Percentiles rank a stretch among this genome's conserved stretches.
Evolutionary conservation across 1,284 basidiomycete genomes (phyloP).

Genomic region (Ceratobasidium sp.): DNA sequence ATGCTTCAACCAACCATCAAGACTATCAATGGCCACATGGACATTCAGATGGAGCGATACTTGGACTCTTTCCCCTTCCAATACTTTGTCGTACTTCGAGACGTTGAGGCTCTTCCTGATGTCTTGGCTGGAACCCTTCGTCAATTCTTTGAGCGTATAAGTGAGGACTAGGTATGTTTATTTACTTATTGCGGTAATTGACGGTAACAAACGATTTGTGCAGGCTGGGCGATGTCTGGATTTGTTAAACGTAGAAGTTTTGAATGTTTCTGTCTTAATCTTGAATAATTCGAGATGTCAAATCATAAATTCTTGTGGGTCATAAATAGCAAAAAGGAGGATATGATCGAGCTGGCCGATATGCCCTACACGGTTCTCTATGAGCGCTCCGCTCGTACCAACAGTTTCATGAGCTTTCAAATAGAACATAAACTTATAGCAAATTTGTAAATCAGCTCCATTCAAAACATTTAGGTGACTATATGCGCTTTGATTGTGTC

Average conservation of each 20-base stretch:
- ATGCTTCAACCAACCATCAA: constrained; percentile 95
- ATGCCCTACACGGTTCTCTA: no score
- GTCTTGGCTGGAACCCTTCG: constrained; percentile 92
- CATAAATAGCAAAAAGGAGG: no score
- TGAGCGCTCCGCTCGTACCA: no score
- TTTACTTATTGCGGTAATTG: not conserved
- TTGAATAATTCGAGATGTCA: no score
- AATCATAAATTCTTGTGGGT: no score
- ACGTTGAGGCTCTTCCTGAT: constrained; percentile 92
- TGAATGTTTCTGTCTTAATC: no score
- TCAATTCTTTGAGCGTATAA: constrained; percentile 89
- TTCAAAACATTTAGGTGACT: no score
- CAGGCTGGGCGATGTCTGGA: not conserved
- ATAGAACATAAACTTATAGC: no score
- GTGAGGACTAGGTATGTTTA: constrained; percentile 63
- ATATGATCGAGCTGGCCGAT: no score
- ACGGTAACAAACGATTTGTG: not conserved
- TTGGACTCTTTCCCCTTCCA: constrained; percentile 98
- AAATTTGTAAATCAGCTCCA: no score
- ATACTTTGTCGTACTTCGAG: constrained; percentile 93
- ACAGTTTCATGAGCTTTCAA: no score
- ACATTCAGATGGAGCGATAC: constrained; percentile 91
- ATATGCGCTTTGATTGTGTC: no score
- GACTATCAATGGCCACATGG: constrained; percentile 85
- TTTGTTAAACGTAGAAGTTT: not conserved